A percentile compares a stretch with the other conserved stretches of the same genome.
phyloP scores from a whole-genome alignment of 2,329 filamentous ascomycete species.

The Colletotrichum somersetense region DNA sequence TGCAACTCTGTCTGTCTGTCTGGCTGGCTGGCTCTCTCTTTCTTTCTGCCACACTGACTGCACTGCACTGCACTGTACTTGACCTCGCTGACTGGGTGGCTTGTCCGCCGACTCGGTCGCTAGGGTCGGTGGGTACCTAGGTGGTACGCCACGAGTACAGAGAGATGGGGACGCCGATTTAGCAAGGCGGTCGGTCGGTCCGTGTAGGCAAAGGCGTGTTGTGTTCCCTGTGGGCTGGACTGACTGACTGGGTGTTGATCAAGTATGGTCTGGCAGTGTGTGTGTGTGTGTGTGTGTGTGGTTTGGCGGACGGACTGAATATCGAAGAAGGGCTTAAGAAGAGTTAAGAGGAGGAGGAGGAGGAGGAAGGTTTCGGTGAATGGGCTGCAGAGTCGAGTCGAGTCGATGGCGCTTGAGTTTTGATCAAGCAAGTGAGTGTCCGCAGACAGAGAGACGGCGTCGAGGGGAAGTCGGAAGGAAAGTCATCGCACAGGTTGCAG shows the following conservation, averaged over 20 bases:
- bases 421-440: slow-evolving; percentile 5
- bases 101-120: slow-evolving; percentile 34
- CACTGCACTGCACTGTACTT: slow-evolving; percentile 6
- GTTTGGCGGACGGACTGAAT: neutral
- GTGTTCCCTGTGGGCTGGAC: neutral
- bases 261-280: neutral
- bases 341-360: slow-evolving; percentile 15
- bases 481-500: slow-evolving; percentile 26
- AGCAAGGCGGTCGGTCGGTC: neutral
- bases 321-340: slow-evolving; percentile 8
- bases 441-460: neutral
- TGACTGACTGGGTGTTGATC: neutral
- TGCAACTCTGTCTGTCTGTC: slow-evolving; percentile 33
- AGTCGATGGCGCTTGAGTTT: slow-evolving; percentile 29
- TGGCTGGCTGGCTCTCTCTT: neutral
- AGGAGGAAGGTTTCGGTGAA: slow-evolving; percentile 28
- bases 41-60: slow-evolving; percentile 13
- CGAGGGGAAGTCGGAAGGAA: slow-evolving; percentile 29
- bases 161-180: slow-evolving; percentile 7
- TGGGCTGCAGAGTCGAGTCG: slow-evolving; percentile 17
- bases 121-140: slow-evolving; percentile 4
- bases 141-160: slow-evolving; percentile 12
- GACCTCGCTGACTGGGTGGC: slow-evolving; percentile 36
- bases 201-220: neutral
- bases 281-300: neutral